Conservation (phyloP, 805 yeast species). For the Starmerella scarabaei region DNA sequence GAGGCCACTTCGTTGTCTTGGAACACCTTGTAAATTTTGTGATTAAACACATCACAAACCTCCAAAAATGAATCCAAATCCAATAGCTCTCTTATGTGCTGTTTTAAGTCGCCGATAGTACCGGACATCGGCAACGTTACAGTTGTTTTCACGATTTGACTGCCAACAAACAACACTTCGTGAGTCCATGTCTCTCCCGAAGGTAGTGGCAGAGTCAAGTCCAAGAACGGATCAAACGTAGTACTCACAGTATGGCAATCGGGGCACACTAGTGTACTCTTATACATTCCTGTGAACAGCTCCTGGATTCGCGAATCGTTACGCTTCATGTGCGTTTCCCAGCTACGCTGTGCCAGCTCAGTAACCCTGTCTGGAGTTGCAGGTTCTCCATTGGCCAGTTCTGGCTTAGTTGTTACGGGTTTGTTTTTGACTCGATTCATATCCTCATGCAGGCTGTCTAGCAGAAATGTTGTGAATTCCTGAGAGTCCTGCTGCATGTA, state of each 20-base stretch:
- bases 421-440: constrained; percentile 68
- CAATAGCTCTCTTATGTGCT: constrained; percentile 41
- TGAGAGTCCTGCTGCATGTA: constrained; percentile 88
- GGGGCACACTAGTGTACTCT: constrained; percentile 83
- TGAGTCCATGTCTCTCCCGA: constrained; percentile 54
- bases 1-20: constrained; percentile 43
- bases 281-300: constrained; percentile 78
- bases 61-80: constrained; percentile 31
- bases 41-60: constrained; percentile 51
- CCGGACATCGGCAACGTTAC: constrained; percentile 60
- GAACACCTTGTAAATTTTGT: constrained; percentile 56
- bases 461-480: constrained; percentile 73
- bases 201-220: constrained; percentile 80
- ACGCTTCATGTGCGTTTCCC: constrained; percentile 66
- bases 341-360: constrained; percentile 58
- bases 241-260: constrained; percentile 64
- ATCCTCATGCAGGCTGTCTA: constrained; percentile 88
- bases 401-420: constrained; percentile 85
- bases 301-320: constrained; percentile 79
- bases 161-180: constrained; percentile 42
- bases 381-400: constrained; percentile 46
- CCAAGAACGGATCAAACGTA: constrained; percentile 90
- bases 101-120: constrained; percentile 48
- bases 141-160: constrained; percentile 41
- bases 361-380: constrained; percentile 40